Base-by-base conservation (phyloP, 805 yeast genomes). In the Metschnikowia henanensis region DNA sequence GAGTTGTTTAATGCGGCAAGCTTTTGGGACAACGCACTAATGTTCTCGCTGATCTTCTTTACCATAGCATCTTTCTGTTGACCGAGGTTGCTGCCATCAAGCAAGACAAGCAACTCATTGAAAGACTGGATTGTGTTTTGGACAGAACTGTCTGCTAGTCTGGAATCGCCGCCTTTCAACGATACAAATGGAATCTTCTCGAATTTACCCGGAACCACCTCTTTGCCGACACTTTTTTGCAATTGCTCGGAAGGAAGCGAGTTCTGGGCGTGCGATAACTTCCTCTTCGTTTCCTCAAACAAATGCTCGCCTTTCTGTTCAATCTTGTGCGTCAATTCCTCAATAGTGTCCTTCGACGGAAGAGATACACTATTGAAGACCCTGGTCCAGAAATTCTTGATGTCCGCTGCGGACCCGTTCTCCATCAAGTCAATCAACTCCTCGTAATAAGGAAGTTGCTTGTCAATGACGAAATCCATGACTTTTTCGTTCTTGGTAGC, bases 401-500 rank as follows among this genome's bases (percentile, higher is more conserved):
- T 19, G 38, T 68, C 75, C 5, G 66, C 68, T 15, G 56, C 19
- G 3, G 67, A 56, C 6, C 70, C 72, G 34, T 59, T 54, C 51
- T 70, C 75, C 34, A 67, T 61, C 30, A 65, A 35, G 35, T 70
- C 70, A 43, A 71, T 54, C 35, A 69, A 50, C 50, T 68, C 70
- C 47, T 71, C 76, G 45, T 66, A 59, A 56, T 66, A 69, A 15
- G 76, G 76, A 47, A 68, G 62, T 43, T 70, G 68, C 40, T 68
- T 54, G 52, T 70, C 75, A 42, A 69, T 65, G 30, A 71, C 72
- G 48, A 69, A 69, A 53, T 70, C 75, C 70, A 70, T 61, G n/a
- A 70, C 74, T 40, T 58, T 60, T 37, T 71, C 75, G 51, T 63
- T 70, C 52, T 69, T 71, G 44, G 75, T 69, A 39, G 75, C 75